Evolutionary conservation across 140 eudicot species (phyloP).

Genomic region (Bidens hawaiensis): DNA sequence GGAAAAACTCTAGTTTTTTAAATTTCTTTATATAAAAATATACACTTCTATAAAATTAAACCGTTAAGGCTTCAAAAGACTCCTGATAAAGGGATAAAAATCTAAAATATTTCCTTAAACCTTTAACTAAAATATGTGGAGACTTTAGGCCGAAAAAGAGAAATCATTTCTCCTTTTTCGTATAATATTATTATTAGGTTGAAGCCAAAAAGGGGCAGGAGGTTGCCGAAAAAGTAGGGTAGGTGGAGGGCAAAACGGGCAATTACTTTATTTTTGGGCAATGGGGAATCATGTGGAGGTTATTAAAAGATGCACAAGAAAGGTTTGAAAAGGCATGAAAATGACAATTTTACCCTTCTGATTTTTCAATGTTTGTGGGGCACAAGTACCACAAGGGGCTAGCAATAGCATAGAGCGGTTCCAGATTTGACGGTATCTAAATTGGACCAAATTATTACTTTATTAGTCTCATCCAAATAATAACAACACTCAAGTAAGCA

Average conservation of each 20-base stretch:
- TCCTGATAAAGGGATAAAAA: no score
- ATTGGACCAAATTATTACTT: constrained; percentile 19
- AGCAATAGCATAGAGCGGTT: background rate
- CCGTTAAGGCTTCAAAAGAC: no score
- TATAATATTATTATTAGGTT: background rate
- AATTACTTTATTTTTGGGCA: constrained; percentile 25
- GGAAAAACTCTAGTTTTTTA: no score
- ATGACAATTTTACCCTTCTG: constrained; percentile 22
- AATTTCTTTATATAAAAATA: no score
- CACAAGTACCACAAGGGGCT: no score
- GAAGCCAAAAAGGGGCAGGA: constrained; percentile 12
- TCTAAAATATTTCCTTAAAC: no score
- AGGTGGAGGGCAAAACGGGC: constrained; percentile 25
- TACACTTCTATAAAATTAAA: no score
- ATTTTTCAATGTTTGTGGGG: constrained; percentile 15
- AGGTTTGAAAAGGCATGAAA: constrained; percentile 2
- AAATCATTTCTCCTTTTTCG: background rate
- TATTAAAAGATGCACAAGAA: constrained; percentile 34
- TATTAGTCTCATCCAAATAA: constrained; percentile 5
- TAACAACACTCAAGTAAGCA: constrained; percentile 7
- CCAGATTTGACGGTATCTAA: constrained; percentile 24
- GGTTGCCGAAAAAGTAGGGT: background rate
- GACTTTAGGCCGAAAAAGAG: background rate
- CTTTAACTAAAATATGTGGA: background rate
- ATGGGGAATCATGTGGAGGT: constrained; percentile 65